Percentiles rank a stretch among this genome's conserved stretches.
Evolutionary conservation across 106 monocot species (phyloP).

Genomic region (Dendrobium chrysotoxum): DNA sequence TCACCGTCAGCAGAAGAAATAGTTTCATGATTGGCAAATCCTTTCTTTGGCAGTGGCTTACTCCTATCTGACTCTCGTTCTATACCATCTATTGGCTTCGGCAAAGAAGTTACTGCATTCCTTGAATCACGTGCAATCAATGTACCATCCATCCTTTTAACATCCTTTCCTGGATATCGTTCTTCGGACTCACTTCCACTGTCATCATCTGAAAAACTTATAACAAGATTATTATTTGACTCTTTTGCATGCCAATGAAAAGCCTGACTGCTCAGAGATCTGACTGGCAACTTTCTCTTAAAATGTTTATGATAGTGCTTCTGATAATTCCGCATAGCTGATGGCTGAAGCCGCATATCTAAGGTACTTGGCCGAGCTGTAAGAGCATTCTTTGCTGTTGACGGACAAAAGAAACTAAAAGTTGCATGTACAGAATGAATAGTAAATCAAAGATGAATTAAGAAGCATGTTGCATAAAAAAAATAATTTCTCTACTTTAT

Average conservation of each 20-base stretch:
- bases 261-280: slow-evolving; percentile 25
- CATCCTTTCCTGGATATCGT: background rate
- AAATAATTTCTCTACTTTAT: background rate
- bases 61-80: background rate
- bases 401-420: slow-evolving; percentile 4
- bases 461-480: background rate
- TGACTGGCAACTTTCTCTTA: slow-evolving; percentile 28
- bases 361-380: slow-evolving; percentile 17
- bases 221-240: slow-evolving; percentile 52
- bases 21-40: slow-evolving; percentile 10
- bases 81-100: slow-evolving; percentile 1
- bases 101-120: background rate
- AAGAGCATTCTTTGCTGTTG: slow-evolving; percentile 11
- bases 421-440: background rate
- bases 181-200: slow-evolving; percentile 44
- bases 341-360: slow-evolving; percentile 15
- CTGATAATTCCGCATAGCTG: slow-evolving; percentile 11
- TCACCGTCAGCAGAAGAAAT: slow-evolving; percentile 5
- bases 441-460: background rate
- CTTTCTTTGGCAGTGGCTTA: slow-evolving; percentile 15
- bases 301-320: slow-evolving; percentile 22
- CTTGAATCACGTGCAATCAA: slow-evolving; percentile 7
- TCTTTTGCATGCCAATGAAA: slow-evolving; percentile 42
- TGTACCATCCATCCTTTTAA: slow-evolving; percentile 12
- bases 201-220: slow-evolving; percentile 78